Base-by-base conservation (phyloP, 1,284 basidiomycete genomes). In the Cryptococcus jaspeensis region DNA sequence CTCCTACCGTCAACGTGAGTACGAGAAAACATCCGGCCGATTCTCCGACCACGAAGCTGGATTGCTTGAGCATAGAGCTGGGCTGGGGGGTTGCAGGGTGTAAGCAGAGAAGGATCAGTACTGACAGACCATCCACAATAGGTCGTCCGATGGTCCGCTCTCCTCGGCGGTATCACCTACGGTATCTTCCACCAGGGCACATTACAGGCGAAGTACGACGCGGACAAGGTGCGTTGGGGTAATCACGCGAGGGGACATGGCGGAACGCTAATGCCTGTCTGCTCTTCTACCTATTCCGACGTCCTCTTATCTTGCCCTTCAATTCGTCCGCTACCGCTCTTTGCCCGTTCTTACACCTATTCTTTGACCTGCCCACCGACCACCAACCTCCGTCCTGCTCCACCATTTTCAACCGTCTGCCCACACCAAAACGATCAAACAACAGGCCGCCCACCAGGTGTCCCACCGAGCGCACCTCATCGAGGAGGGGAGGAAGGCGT, bases 91-190 rank as follows among this genome's bases (percentile, higher is more conserved):
- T 11, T 9, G 23, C 8, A 18, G 12, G 25, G n/a, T 22, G 53
- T 40, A 36, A 36, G 44, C 22, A 36, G 16, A n/a, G 18, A 18
- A 12, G 15, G 28, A 22, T n/a, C n/a, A n/a, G n/a, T n/a, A n/a
- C n/a, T n/a, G n/a, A n/a, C n/a, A n/a, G n/a, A n/a, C n/a, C n/a
- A n/a, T n/a, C n/a, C 37, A 39, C 46, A 23, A 49, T 52, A 99
- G 95, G 94, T 97, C 76, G 89, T 90, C 72, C 91, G 95, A 71
- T 99, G 97, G 80, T 88, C 92, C 39, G 93, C 95, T 52, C 86
- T 99, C 66, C 80, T 89, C 63, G 83, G 85, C 55, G 95, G 95
- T 74, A 84, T 97, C 69, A 81, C 87, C 76, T 99, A 98, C 79
- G 95, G 96, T 71, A 87, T 96, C 76, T 83, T 87, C 69, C 95